These are phyloP conservation scores for Talaromyces liani DNA, from an alignment of 495 filamentous ascomycete genomes.

Conservation along the genomic window DNA sequence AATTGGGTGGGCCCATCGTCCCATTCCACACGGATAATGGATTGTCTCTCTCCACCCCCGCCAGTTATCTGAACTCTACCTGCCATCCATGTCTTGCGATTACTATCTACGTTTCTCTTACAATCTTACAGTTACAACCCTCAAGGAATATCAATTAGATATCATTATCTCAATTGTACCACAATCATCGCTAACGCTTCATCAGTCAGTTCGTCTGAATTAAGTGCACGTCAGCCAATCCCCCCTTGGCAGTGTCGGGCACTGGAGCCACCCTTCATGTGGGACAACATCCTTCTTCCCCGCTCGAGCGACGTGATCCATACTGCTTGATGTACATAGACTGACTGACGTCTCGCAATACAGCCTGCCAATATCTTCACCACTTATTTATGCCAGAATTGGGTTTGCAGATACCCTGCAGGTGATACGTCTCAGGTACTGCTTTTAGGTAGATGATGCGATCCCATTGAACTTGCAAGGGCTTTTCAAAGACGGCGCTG, in stretches of 20 bases:
- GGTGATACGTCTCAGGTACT: neutral
- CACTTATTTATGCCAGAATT: neutral
- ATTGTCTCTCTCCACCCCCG: neutral
- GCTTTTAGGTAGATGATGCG: neutral
- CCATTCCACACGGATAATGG: neutral
- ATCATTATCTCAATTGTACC: neutral
- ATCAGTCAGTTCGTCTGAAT: neutral
- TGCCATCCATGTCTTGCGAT: too few species aligned
- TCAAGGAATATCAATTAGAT: neutral
- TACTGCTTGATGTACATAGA: neutral
- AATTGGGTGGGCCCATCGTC: neutral
- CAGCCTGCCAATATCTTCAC: neutral
- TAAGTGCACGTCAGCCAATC: neutral
- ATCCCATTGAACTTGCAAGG: neutral
- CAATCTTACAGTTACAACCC: neutral
- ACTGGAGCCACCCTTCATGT: neutral
- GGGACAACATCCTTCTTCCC: constrained; percentile 2
- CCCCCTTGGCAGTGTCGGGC: neutral
- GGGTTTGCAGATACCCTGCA: neutral
- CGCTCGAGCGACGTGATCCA: neutral
- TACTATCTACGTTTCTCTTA: neutral
- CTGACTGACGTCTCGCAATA: constrained; percentile 1
- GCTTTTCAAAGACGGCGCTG: neutral
- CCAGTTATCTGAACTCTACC: neutral
- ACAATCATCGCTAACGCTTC: neutral